Base-by-base conservation (phyloP, 768 basidiomycete species). In the Nidula microcarpa region DNA sequence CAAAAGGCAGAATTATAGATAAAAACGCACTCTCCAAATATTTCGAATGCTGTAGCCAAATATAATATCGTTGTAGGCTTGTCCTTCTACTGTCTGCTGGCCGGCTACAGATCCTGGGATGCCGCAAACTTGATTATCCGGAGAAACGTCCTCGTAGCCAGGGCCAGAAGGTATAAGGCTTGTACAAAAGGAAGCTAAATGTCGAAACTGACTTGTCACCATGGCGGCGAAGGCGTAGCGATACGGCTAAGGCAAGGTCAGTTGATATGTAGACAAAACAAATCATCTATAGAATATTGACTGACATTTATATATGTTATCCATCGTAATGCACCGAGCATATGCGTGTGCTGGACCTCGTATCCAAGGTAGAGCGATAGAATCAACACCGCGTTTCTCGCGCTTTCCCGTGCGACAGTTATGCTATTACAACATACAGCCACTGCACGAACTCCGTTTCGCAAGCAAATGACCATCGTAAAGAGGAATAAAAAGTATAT, bases 121-220 rank as follows among this genome's bases (percentile, higher is more conserved):
- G 2, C 88, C 77, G 65, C 93, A 95, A 1, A 87, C 86, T 68
- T 92, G 91, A 62, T 93, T 90, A 1, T 58, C 65, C 13, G 86
- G 57, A 3, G 74, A 65, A 39, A 86, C 64, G 16, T 71, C 71
- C 57, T 79, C 79, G 56, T 90, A 90, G 0, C 81, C 81, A 0
- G 85, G 70, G 0, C 87, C 87, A 3, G 71, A 74, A 3, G 88
- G 85, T 0, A 85, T 81, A 11, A 89, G 69, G 39, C 72, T 65
- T 23, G 85, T 70, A 61, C 86, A 87, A 11, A 69, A 61, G 44
- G 86, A 89, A 17, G 87, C 66, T 6, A 89, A 68, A 0, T 80
- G 85, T 57, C 79, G 82, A 69, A 94, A 94, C 66, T 96, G 91
- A 68, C 94, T 95, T 17, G 81, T 75, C 64, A 95, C 75, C 41